Conservation (phyloP, 2,329 filamentous ascomycete species). For the Nannizziopsis arthrosporioides region DNA sequence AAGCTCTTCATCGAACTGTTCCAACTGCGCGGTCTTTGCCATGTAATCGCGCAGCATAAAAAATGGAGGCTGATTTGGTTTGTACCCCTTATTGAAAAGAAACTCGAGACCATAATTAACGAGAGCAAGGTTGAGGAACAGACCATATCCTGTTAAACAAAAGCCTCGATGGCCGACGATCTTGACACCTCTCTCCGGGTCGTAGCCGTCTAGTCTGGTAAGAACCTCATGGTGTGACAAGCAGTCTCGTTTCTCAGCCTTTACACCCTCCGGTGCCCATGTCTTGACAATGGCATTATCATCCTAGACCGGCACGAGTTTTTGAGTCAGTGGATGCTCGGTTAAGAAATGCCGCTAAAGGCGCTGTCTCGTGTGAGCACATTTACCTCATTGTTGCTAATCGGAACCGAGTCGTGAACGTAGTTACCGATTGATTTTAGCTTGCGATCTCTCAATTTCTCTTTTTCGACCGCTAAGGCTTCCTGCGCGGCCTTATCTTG, state of each 20-base stretch:
- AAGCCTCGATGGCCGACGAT: conserved; percentile 91
- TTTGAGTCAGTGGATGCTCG: conserved; percentile 4
- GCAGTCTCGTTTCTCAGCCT: conserved; percentile 60
- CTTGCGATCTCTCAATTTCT: conserved; percentile 61
- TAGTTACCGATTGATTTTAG: conserved; percentile 78
- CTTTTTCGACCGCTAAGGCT: conserved; percentile 63
- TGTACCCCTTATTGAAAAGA: conserved; percentile 68
- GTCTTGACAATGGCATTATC: conserved; percentile 66
- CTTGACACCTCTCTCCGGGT: conserved; percentile 85
- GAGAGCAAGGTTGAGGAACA: conserved; percentile 83
- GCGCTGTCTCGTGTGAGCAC: neutral
- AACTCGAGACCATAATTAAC: conserved; percentile 94
- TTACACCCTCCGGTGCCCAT: conserved; percentile 68
- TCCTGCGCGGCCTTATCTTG: conserved; percentile 72
- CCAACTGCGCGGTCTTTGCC: conserved; percentile 95
- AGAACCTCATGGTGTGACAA: conserved; percentile 95
- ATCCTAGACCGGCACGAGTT: conserved; percentile 41
- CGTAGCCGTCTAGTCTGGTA: conserved; percentile 76
- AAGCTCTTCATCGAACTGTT: conserved; percentile 93
- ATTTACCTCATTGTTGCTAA: conserved; percentile 65
- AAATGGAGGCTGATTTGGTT: conserved; percentile 71
- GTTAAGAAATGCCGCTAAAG: neutral
- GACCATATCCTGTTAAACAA: conserved; percentile 78
- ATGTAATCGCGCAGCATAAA: conserved; percentile 95
- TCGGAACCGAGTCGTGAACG: conserved; percentile 76